Evolutionary conservation across 768 basidiomycete genomes (phyloP).

Genomic region (Phaffia tasmanica): DNA sequence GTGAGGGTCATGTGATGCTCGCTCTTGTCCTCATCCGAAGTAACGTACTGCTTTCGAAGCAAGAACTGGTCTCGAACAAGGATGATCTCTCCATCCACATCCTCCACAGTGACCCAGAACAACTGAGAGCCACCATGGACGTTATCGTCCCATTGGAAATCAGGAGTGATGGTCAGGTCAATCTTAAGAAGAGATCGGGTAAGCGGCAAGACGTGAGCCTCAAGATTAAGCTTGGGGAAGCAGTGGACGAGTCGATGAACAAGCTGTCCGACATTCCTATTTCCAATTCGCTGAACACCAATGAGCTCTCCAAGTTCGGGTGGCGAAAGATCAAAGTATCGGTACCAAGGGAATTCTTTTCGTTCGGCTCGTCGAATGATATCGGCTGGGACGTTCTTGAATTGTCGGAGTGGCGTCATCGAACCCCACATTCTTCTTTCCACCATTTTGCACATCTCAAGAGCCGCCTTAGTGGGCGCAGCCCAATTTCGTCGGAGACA

Average conservation of each 20-base stretch:
- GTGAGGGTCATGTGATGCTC: slow-evolving; percentile 81
- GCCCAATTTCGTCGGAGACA: slow-evolving; percentile 99
- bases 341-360: slow-evolving; percentile 98
- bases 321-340: slow-evolving; percentile 75
- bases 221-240: slow-evolving; percentile 87
- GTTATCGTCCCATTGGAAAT: slow-evolving; percentile 96
- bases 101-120: slow-evolving; percentile 89
- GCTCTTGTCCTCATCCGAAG: slow-evolving; percentile 56
- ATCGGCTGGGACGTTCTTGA: slow-evolving; percentile 67
- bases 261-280: slow-evolving; percentile 66
- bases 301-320: slow-evolving; percentile 93
- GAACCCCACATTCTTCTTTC: slow-evolving; percentile 72
- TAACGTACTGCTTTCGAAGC: slow-evolving; percentile 71
- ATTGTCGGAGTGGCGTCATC: slow-evolving; percentile 94
- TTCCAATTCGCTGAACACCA: slow-evolving; percentile 51
- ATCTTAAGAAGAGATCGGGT: slow-evolving; percentile 84
- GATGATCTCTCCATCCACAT: slow-evolving; percentile 92
- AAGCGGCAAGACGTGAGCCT: slow-evolving; percentile 93
- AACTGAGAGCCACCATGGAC: slow-evolving; percentile 78
- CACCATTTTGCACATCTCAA: slow-evolving; percentile 94
- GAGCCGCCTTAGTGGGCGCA: slow-evolving; percentile 73
- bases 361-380: slow-evolving; percentile 67
- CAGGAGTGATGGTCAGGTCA: slow-evolving; percentile 88
- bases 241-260: slow-evolving; percentile 88
- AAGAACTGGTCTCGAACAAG: slow-evolving; percentile 91